Base-by-base conservation (phyloP, 164 flowering plant species). In the Paratinospora sagittata region DNA sequence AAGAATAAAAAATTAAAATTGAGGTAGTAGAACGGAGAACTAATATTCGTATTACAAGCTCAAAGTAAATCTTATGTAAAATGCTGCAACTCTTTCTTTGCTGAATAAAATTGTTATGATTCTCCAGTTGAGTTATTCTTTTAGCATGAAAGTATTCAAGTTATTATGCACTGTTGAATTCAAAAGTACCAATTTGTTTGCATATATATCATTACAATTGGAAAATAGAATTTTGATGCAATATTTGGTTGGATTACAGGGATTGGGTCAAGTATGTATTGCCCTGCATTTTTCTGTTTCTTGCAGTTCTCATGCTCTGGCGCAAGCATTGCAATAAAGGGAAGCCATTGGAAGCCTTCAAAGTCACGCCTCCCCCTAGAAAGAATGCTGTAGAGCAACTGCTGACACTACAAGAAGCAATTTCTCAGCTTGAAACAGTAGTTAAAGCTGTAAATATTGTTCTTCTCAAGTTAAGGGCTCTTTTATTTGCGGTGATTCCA, bases 361-460 rank as follows among this genome's bases (percentile, higher is more conserved):
- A 68, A 81, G 78, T 93, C 7, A 78, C 34, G 62, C 70, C 82
- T 74, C 98, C 98, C 11, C 93, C 97, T 3, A 79, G 73, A 68
- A 77, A 78, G 69, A 91, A 88, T 78, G 83, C 98, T 27, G 93
- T 93, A 3, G 97, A 93, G 82, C 95, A 88, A 80, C 85, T 93
- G 21, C 63, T 93, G 66, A 71, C 79, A 55, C 73, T 93, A 66
- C 98, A 90, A 80, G 95, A 90, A 60, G 87, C 82, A 21, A 79
- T 90, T 39, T 65, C 84, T 72, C 90, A 87, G 72, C 72, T 84
- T 73, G 97, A 93, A 81, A 68, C 85, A 47, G 68, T 87, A 43
- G 76, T 93, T 72, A 95, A 89, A 83, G 84, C 79, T 65, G 92
- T 81, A 64, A 93, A 93, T 77, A 78, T 93, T 69, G 27, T 84